A percentile compares a stretch with the other conserved stretches of the same genome.
These are phyloP conservation scores for Epichloe elymi DNA, from an alignment of 2,329 filamentous ascomycete species.

Conservation along the genomic window DNA sequence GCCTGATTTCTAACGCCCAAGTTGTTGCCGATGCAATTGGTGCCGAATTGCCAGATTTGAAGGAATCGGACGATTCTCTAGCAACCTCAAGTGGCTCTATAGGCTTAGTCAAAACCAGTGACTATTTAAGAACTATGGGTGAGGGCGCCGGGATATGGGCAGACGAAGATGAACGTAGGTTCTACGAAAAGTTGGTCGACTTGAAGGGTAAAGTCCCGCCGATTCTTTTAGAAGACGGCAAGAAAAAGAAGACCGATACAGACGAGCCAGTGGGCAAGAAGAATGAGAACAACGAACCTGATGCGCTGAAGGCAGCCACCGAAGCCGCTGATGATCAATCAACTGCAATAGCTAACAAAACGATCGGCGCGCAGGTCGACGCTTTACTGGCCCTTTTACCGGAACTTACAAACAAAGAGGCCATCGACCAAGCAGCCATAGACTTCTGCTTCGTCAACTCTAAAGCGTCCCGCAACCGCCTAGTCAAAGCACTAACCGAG, in stretches of 20 bases:
- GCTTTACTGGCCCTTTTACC: conserved; percentile 77
- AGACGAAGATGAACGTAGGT: conserved; percentile 92
- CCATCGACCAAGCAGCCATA: conserved; percentile 81
- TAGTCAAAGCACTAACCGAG: conserved; percentile 87
- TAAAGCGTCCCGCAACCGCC: conserved; percentile 87
- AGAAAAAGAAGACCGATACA: conserved; percentile 77
- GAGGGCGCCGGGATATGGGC: conserved; percentile 96
- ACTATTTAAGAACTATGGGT: conserved; percentile 79
- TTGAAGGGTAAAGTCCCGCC: conserved; percentile 90
- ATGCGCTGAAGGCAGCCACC: conserved; percentile 36
- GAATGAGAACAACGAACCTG: conserved; percentile 36
- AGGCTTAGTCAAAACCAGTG: conserved; percentile 83
- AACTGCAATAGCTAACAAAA: conserved; percentile 93
- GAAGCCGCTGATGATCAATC: conserved; percentile 66
- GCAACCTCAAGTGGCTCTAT: conserved; percentile 62
- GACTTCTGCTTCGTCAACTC: conserved; percentile 98
- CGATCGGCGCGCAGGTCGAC: conserved; percentile 92
- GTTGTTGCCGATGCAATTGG: conserved; percentile 78
- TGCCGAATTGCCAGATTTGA: conserved; percentile 85
- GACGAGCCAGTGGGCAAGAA: conserved; percentile 79
- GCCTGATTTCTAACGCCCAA: conserved; percentile 79
- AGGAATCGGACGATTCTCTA: conserved; percentile 63
- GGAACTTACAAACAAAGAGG: conserved; percentile 81
- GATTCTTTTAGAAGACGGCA: conserved; percentile 83
- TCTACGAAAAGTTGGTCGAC: conserved; percentile 94